Base-by-base conservation (phyloP, 2,329 filamentous ascomycete species). In the Nothophoma quercina region DNA sequence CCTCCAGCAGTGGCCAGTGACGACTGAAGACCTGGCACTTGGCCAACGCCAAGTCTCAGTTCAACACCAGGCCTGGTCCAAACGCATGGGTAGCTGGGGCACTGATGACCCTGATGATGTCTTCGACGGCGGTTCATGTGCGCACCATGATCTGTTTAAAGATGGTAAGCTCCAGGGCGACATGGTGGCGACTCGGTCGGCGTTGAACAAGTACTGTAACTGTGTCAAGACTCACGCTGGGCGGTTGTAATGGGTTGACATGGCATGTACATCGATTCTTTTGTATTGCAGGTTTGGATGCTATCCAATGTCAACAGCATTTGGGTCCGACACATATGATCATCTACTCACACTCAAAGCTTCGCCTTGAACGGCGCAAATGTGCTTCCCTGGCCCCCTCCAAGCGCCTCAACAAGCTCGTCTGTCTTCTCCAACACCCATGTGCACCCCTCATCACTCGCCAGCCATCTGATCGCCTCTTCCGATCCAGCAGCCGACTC, bases 371-470 rank as follows among this genome's bases (percentile, higher is more conserved):
- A 47, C 0, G 68, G 68, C 7, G 68, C 68, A 58, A 70, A 71
- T 0, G 67, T 70, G 15, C 56, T 68, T 2, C 68, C 68, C 21
- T 65, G 55, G 1, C 62, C 68, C 12, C 65, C 65, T 19, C 67
- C 64, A 13, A 71, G 45, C n/a, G 65, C 67, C 19, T 60, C 63
- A 12, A 88, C 84, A 57, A 89, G 81, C 53, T 77, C 74, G 75
- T 90, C 87, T 2, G 88, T 79, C 58, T 78, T 82, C 56, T 82
- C 75, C 60, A 89, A 67, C 48, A 88, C 73, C 87, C 87, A 89
- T 33, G 79, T 70, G 66, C 75, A 87, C 0, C 87, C 87, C 62
- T 87, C 85, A 55, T 90, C 85, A 25, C 80, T 80, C 1, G 85
- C 85, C 63, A 88, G 71, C 86, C 86, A 89, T 62, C 77, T 75